Evolutionary conservation across 306 rosid species (phyloP), one percentile per base, ranked within the genome.

Genomic region (Prunus kanzakura): DNA sequence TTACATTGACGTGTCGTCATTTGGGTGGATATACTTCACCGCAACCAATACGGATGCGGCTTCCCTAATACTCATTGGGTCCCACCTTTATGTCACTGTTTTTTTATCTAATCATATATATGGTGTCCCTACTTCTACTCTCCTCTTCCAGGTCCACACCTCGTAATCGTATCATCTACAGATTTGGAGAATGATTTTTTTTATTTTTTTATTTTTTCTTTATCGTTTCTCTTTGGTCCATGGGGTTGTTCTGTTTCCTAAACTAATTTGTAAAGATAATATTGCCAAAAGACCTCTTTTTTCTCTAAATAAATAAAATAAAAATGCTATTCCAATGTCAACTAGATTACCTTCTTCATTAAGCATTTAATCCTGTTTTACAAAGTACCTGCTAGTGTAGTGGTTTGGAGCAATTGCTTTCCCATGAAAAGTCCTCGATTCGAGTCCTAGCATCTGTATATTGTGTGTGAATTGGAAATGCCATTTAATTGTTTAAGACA

Each of bases 11-110:
- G 85, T 84, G 89, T 80, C 82, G 29, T 9, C 27, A 49, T 75
- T 4, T 56, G 76, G 78, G 58, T 76, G 27, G 63, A 71, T 73
- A 55, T 72, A 67, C 81, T 66, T 58, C 41, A 29, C 67, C 61
- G 83, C 72, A 79, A 85, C 85, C 78, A 81, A 83, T 79, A 23
- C 61, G 82, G 76, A 83, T 79, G 91, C 88, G 88, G 88, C 79
- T 72, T 75, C 82, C 63, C 35, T 66, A 83, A 83, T 83, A 45
- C 70, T 51, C 32, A 65, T 16, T 0, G 79, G 88, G 86, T 8
- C 87, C 93, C 83, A 83, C 75, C 15, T 8, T 1, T 0, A 71
- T 32, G 75, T 76, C 75, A 67, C 76, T 78, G 71, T 77, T 84
- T 38, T 16, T 35, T 16, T n/a, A 54, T 69, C 8, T 3, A 72